Base-by-base conservation (phyloP, 805 yeast species). In the Monosporozyma aerobia region DNA sequence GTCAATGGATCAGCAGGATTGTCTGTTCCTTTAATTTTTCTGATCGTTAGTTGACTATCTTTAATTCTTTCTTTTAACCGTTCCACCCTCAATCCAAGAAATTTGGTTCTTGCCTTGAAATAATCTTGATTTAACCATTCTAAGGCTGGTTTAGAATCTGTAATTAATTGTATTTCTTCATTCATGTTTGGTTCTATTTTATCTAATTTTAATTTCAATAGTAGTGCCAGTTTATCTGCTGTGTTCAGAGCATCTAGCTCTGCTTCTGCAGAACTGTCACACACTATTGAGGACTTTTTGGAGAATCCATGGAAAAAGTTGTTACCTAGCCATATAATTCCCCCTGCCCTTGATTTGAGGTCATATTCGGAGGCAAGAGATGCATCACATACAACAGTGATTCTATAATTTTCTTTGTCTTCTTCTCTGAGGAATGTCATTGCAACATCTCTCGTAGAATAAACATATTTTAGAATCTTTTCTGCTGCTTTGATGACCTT, bases 281-380 rank as follows among this genome's bases (percentile, higher is more conserved):
- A 49, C 1, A 49, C 23, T 5, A 44, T 41, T 8, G 29, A 30
- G 11, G 51, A 43, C 14, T 33, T 49, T 43, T 49, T 49, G n/a
- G 48, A 49, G 33, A 43, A 49, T 1, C 40, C 48, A 2, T 29
- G 23, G n/a, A 43, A 30, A 1, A 29, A 43, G n/a, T 49, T 49
- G 3, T 44, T 33, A 1, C 47, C 51, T 16, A 32, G 1, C 48
- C 51, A 49, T 9, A 49, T 33, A 16, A 44, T 7, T 2, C 39
- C 47, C 14, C 51, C 48, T n/a, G 19, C 23, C 40, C 52, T 44
- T 25, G 45, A 45, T 44, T 50, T 45, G 1, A 33, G n/a, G 37
- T 50, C 52, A 27, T 29, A 50, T 37, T 50, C 49, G 2, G 49
- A 33, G 5, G 44, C 49, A 19, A 45, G 30, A 11, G 52, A 50